phyloP scores from a whole-genome alignment of 108 stramenopile genomes.

The Nitzschia sp. region DNA sequence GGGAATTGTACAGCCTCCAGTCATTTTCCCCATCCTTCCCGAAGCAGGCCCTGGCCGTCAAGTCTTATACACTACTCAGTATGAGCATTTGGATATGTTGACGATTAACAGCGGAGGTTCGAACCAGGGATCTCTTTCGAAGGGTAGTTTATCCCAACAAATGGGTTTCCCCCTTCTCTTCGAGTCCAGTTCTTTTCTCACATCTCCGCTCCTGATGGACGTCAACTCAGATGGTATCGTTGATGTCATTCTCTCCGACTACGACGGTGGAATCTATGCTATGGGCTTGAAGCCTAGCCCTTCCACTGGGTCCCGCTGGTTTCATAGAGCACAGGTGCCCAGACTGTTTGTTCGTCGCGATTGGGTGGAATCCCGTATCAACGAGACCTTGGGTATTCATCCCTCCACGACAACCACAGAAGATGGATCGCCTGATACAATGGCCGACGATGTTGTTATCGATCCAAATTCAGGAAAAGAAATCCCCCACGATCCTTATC shows the following conservation, averaged over 20 bases:
- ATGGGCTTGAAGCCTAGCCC: constrained; percentile 56
- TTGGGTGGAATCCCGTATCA: constrained; percentile 65
- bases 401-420: constrained; percentile 28
- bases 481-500: constrained; percentile 73
- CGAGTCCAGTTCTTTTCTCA: constrained; percentile 68
- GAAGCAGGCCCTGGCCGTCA: constrained; percentile 73
- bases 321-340: constrained; percentile 62
- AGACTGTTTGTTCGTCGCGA: constrained; percentile 63
- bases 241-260: constrained; percentile 73
- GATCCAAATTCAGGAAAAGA: constrained; percentile 21
- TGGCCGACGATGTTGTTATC: constrained; percentile 15
- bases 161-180: constrained; percentile 76
- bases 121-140: constrained; percentile 18
- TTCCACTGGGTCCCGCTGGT: constrained; percentile 43
- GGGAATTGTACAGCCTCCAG: constrained; percentile 50
- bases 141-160: constrained; percentile 66
- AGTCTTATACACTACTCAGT: constrained; percentile 68
- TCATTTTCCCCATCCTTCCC: constrained; percentile 73
- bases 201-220: constrained; percentile 66
- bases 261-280: constrained; percentile 73
- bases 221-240: constrained; percentile 70
- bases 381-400: constrained; percentile 51
- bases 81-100: constrained; percentile 77
- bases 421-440: constrained; percentile 23
- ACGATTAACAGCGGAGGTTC: constrained; percentile 18